phyloP scores from a whole-genome alignment of 805 yeast species.

The Yamadazyma akitaensis region DNA sequence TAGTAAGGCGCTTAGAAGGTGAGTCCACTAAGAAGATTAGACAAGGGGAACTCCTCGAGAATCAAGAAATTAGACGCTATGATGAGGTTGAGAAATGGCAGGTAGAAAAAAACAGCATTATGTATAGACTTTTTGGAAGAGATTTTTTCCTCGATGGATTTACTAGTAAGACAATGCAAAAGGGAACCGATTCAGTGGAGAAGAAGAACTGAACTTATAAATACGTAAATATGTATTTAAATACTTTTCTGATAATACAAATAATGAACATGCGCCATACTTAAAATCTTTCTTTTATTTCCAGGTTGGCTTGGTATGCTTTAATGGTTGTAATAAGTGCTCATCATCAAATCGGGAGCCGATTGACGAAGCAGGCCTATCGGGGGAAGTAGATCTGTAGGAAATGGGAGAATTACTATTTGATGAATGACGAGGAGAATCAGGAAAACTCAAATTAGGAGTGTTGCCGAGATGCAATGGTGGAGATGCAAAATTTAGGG shows the following conservation, averaged over 20 bases:
- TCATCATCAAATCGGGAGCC: conserved; percentile 34
- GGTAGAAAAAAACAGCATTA: conserved; percentile 32
- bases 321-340: conserved; percentile 25
- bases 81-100: conserved; percentile 41
- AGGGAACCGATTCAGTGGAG: background rate
- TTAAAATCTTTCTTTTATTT: conserved; percentile 8
- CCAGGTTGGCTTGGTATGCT: conserved; percentile 17
- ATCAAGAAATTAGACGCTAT: conserved; percentile 30
- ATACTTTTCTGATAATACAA: conserved; percentile 2
- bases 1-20: conserved; percentile 37
- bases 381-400: conserved; percentile 25
- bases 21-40: conserved; percentile 38
- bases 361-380: conserved; percentile 31
- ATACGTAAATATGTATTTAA: background rate
- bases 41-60: conserved; percentile 38
- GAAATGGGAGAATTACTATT: conserved; percentile 11
- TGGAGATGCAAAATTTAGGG: conserved; percentile 5
- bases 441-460: conserved; percentile 7
- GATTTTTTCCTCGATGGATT: conserved; percentile 44
- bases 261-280: background rate
- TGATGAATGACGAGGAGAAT: conserved; percentile 5
- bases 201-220: conserved; percentile 1
- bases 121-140: conserved; percentile 38
- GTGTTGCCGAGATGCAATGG: conserved; percentile 7
- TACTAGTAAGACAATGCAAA: conserved; percentile 38